Percentiles rank a stretch among this genome's conserved stretches.
Conservation (phyloP, 2,329 filamentous ascomycete species). For the Ceratocystis destructans region DNA sequence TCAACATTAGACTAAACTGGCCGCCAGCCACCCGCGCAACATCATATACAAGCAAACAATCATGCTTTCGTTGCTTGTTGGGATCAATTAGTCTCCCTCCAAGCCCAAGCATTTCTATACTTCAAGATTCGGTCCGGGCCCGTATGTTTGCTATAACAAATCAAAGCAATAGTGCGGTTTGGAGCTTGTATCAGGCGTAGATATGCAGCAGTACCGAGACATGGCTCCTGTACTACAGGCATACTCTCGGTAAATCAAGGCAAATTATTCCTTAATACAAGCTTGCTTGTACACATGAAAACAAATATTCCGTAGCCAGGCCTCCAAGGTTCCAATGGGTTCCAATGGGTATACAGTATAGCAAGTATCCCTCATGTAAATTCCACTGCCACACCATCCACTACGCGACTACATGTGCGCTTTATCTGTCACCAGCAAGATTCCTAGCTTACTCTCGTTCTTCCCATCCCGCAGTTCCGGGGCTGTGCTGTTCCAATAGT, state of each 20-base stretch:
- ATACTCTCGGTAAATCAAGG: neutral
- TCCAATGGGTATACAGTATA: neutral
- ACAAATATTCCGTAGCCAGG: neutral
- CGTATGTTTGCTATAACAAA: neutral
- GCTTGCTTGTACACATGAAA: neutral
- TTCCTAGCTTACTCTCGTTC: neutral
- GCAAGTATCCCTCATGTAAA: too few species aligned
- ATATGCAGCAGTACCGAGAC: neutral
- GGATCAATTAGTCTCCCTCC: neutral
- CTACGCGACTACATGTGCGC: too few species aligned
- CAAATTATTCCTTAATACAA: neutral
- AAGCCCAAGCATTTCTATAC: neutral
- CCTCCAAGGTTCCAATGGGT: neutral
- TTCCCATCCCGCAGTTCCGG: neutral
- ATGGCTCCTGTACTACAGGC: neutral
- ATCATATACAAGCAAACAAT: neutral
- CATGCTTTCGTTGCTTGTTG: neutral
- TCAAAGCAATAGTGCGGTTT: neutral
- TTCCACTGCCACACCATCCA: too few species aligned
- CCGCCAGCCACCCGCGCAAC: neutral
- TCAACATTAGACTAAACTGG: neutral
- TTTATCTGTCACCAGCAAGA: too few species aligned
- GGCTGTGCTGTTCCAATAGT: neutral
- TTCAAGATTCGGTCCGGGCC: neutral
- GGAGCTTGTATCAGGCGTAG: neutral